These are phyloP conservation scores for Ceratocystis destructans DNA, from an alignment of 2,329 filamentous ascomycete species.

Conservation along the genomic window DNA sequence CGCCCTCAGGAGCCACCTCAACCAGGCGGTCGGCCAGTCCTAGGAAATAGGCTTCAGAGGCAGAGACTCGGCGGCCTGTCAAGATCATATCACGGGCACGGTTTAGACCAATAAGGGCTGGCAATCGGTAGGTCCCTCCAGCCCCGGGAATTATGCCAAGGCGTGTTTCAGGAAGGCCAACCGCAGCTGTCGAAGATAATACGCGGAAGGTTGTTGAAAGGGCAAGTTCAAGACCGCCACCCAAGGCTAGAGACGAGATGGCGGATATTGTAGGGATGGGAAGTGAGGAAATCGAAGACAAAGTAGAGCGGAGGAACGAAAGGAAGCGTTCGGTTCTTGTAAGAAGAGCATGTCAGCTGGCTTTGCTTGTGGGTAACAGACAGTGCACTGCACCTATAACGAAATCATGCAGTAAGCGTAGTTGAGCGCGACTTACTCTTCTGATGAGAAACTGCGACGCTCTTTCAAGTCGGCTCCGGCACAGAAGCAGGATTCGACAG, in stretches of 20 bases:
- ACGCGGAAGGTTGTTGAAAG: constrained; percentile 82
- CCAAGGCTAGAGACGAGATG: constrained; percentile 72
- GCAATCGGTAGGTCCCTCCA: constrained; percentile 80
- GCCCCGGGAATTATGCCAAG: constrained; percentile 91
- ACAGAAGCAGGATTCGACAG: constrained; percentile 79
- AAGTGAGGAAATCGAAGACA: constrained; percentile 58
- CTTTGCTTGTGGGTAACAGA: neutral
- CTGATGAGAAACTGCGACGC: constrained; percentile 56
- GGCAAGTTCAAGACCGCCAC: constrained; percentile 85
- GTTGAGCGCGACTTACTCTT: constrained; percentile 47
- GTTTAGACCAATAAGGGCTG: constrained; percentile 61
- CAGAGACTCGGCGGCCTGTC: constrained; percentile 73
- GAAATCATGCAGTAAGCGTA: neutral
- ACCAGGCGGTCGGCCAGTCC: constrained; percentile 85
- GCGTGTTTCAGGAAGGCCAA: constrained; percentile 82
- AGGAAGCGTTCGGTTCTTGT: constrained; percentile 68
- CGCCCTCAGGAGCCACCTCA: constrained; percentile 45
- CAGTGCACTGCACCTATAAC: neutral
- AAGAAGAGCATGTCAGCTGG: neutral
- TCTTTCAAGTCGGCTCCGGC: constrained; percentile 93
- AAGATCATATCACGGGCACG: constrained; percentile 83
- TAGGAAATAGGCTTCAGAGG: constrained; percentile 77
- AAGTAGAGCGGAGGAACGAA: constrained; percentile 57
- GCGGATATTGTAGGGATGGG: constrained; percentile 84
- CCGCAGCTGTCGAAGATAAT: constrained; percentile 60